Conservation (phyloP, 345 rosid genomes). For the Eucalyptus urophylla region DNA sequence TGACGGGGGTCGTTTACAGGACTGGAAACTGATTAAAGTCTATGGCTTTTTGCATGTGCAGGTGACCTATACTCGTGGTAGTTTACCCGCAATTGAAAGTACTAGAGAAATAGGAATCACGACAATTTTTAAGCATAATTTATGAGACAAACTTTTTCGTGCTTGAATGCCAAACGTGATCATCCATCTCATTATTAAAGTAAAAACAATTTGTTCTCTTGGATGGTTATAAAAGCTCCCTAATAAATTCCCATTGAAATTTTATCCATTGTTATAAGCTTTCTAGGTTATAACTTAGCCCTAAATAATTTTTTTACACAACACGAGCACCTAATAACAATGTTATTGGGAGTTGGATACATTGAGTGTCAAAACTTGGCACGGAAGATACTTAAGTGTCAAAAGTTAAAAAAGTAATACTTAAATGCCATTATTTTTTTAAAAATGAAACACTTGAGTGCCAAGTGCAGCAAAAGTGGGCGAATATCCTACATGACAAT, state of each 20-base stretch:
- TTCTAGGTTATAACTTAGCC: background rate
- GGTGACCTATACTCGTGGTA: background rate
- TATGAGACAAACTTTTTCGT: background rate
- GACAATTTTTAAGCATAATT: background rate
- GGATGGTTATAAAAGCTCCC: background rate
- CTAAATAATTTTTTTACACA: background rate
- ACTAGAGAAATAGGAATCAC: background rate
- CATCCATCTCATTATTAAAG: background rate
- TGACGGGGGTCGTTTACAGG: background rate
- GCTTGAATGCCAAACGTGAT: background rate
- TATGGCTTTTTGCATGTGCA: too few relatives aligned
- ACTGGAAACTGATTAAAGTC: too few relatives aligned
- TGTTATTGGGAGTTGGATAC: too few relatives aligned
- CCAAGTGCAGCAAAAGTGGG: rapidly evolving
- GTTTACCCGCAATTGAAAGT: background rate
- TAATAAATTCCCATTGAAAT: background rate
- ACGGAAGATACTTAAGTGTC: rapidly evolving
- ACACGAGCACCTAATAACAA: background rate
- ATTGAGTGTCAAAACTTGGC: too few relatives aligned
- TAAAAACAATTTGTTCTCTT: background rate
- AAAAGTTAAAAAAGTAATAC: too few relatives aligned
- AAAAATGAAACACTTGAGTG: too few relatives aligned
- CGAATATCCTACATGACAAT: too few relatives aligned
- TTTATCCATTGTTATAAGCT: background rate
- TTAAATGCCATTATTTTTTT: too few relatives aligned